phyloP scores from a whole-genome alignment of 345 rosid genomes.

The Citrus glauca region DNA sequence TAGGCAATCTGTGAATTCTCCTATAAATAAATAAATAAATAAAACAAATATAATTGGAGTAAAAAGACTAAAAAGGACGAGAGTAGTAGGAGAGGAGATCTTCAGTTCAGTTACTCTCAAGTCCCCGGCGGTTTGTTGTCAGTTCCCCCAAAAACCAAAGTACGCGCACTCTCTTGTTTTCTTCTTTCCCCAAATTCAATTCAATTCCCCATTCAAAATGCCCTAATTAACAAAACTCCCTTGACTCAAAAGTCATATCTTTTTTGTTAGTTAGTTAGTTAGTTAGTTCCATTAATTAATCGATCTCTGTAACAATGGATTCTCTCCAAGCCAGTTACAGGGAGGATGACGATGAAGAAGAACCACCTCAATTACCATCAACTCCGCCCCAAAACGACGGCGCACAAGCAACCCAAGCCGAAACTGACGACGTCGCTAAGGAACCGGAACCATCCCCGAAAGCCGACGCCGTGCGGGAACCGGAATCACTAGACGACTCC shows the following conservation, averaged over 20 bases:
- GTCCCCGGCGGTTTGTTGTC: no score
- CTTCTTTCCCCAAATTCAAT: no score
- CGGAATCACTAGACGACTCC: constrained; percentile 38
- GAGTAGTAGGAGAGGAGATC: no score
- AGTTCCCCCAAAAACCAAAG: no score
- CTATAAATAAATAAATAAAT: no score
- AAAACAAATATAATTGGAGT: no score
- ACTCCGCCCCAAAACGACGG: neutral
- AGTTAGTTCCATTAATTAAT: neutral
- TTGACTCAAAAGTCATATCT: neutral
- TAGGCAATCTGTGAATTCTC: no score
- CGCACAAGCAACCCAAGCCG: neutral
- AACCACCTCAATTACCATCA: neutral
- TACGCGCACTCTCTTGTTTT: no score
- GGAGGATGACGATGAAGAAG: constrained; percentile 32
- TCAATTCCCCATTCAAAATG: neutral
- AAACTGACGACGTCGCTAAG: neutral
- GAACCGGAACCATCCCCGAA: neutral
- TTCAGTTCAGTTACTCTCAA: no score
- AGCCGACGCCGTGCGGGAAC: neutral
- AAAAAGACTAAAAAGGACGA: no score
- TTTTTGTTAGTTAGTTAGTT: neutral
- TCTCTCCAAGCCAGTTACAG: constrained; percentile 39
- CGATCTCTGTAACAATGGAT: constrained; percentile 32
- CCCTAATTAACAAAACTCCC: neutral